Conservation (phyloP, 441 rosid genomes). For the Brassica balearica region DNA sequence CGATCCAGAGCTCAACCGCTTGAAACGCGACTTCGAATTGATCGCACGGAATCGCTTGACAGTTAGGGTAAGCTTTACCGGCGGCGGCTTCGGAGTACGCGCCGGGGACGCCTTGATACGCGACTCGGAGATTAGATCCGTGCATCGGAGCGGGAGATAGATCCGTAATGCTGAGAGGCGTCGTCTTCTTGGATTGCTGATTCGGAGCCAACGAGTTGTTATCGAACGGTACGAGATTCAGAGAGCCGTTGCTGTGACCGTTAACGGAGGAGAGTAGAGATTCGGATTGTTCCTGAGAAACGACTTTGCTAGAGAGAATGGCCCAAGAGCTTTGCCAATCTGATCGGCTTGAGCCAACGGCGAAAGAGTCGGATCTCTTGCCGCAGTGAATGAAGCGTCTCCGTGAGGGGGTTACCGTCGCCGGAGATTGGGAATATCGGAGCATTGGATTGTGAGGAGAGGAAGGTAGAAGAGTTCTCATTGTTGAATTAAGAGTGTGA, state of each 20-base stretch:
- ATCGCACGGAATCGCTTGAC: constrained; percentile 96
- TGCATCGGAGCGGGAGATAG: constrained; percentile 12
- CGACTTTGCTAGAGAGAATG: constrained; percentile 77
- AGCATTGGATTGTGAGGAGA: constrained; percentile 25
- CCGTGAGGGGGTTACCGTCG: constrained; percentile 18
- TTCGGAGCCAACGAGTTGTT: constrained; percentile 21
- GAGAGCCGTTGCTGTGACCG: constrained; percentile 50
- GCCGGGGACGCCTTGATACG: constrained; percentile 96
- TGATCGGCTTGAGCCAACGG: constrained; percentile 52
- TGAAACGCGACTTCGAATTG: constrained; percentile 95
- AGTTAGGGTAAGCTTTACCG: constrained; percentile 90
- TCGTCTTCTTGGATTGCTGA: constrained; percentile 23
- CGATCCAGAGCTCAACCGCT: constrained; percentile 97
- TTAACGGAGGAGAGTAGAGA: constrained; percentile 52
- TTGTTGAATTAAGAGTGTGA: not conserved
- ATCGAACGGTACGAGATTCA: constrained; percentile 59
- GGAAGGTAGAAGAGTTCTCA: constrained; percentile 38
- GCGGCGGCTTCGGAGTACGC: constrained; percentile 97
- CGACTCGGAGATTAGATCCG: constrained; percentile 51
- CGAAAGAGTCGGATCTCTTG: constrained; percentile 58
- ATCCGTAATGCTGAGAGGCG: constrained; percentile 51
- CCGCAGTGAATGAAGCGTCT: constrained; percentile 44
- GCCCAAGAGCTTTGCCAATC: constrained; percentile 98
- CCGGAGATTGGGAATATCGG: constrained; percentile 16
- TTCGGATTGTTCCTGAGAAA: constrained; percentile 56